Percentiles rank a stretch among this genome's conserved stretches.
phyloP scores from a whole-genome alignment of 176 grass and related monocot species.

The Pontederia paniculata region DNA sequence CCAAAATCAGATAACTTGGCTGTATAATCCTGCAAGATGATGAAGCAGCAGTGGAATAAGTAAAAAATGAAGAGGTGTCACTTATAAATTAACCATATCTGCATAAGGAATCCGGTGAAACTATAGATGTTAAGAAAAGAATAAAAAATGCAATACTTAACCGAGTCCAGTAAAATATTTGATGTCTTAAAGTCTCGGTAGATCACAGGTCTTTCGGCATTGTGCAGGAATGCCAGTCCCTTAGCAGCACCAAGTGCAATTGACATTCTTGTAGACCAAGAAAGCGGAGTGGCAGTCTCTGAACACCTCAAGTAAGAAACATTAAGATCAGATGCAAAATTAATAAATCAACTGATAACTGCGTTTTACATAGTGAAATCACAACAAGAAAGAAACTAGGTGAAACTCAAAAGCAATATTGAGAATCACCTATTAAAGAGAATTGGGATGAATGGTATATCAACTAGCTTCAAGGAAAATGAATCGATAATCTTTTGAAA shows the following conservation, averaged over 20 bases:
- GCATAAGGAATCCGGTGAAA: slow-evolving; percentile 1
- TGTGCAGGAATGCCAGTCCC: slow-evolving; percentile 91
- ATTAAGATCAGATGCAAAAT: slow-evolving; percentile 10
- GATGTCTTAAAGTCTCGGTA: slow-evolving; percentile 99
- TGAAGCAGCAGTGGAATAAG: slow-evolving; percentile 23
- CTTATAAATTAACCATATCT: too few relatives aligned
- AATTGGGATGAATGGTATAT: too few relatives aligned
- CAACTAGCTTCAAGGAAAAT: too few relatives aligned
- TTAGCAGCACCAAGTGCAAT: slow-evolving; percentile 96
- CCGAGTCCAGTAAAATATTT: slow-evolving; percentile 98
- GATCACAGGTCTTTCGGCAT: slow-evolving; percentile 83
- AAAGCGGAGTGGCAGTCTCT: slow-evolving; percentile 71
- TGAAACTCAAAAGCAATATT: too few relatives aligned
- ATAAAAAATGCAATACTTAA: slow-evolving; percentile 21
- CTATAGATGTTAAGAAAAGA: slow-evolving; percentile 7
- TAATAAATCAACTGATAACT: neutral
- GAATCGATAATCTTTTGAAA: too few relatives aligned
- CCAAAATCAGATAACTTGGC: slow-evolving; percentile 96
- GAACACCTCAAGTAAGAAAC: slow-evolving; percentile 15
- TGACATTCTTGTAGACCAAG: slow-evolving; percentile 93
- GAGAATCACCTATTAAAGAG: too few relatives aligned
- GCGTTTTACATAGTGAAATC: too few relatives aligned
- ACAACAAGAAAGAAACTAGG: too few relatives aligned
- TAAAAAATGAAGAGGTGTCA: slow-evolving; percentile 15
- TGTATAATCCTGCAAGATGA: slow-evolving; percentile 64